phyloP scores from a whole-genome alignment of 2,329 filamentous ascomycete species.

The Penicillium sumatraense region DNA sequence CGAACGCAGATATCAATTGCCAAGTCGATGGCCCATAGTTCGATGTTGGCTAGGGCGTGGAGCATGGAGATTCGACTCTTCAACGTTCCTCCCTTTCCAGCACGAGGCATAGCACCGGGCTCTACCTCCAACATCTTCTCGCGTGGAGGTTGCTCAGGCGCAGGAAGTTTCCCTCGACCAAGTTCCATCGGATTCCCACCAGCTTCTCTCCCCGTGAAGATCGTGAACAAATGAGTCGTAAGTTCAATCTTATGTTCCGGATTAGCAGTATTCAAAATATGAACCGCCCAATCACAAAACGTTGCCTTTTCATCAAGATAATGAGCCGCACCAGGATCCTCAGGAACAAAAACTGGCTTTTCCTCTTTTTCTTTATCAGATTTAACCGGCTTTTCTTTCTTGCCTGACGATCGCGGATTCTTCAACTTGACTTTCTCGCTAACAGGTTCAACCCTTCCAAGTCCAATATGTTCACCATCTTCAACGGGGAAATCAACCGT shows the following conservation, averaged over 20 bases:
- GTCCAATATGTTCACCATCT: constrained; percentile 28
- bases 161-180: constrained; percentile 40
- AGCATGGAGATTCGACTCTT: constrained; percentile 54
- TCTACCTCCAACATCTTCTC: constrained; percentile 45
- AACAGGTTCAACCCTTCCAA: constrained; percentile 45
- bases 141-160: constrained; percentile 49
- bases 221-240: constrained; percentile 49
- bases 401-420: constrained; percentile 28
- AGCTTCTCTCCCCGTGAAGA: constrained; percentile 46
- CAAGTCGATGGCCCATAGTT: constrained; percentile 55
- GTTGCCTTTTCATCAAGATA: constrained; percentile 49
- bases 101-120: constrained; percentile 46
- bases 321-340: constrained; percentile 18
- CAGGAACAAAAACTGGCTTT: background rate
- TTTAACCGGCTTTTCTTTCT: constrained; percentile 13
- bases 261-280: constrained; percentile 51
- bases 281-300: constrained; percentile 54
- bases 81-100: constrained; percentile 48
- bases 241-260: constrained; percentile 55
- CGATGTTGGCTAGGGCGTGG: constrained; percentile 54
- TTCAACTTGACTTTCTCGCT: constrained; percentile 54
- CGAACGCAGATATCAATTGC: constrained; percentile 54
- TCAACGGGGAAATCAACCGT: constrained; percentile 38
- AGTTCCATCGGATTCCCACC: constrained; percentile 48
- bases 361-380: background rate